Percentiles rank a stretch among this genome's conserved stretches.
Evolutionary conservation across 306 rosid genomes (phyloP).

Genomic region (Cicer yamashitae): DNA sequence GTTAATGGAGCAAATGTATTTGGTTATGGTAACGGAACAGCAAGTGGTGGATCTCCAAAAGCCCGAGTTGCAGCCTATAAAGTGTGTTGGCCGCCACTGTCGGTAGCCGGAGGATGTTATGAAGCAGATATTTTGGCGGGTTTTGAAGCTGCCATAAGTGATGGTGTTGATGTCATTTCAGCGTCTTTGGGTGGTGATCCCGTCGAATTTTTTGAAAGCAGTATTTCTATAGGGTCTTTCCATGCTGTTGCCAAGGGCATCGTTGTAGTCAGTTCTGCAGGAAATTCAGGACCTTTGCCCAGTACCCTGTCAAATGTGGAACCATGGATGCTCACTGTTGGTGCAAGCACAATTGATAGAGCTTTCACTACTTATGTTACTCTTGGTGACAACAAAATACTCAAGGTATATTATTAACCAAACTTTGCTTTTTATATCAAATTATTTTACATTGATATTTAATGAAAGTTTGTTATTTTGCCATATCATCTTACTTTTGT

Average conservation of each 20-base stretch:
- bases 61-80: constrained; percentile 83
- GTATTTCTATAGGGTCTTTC: constrained; percentile 61
- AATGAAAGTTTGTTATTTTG: too few species aligned
- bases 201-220: constrained; percentile 23
- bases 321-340: constrained; percentile 78
- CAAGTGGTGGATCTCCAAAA: constrained; percentile 88
- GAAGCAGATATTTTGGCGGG: constrained; percentile 80
- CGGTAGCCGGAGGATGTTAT: constrained; percentile 38
- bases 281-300: constrained; percentile 59
- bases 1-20: constrained; percentile 53
- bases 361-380: constrained; percentile 48
- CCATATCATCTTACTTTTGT: too few species aligned
- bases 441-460: too few species aligned
- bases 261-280: constrained; percentile 59
- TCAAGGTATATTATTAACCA: constrained; percentile 42
- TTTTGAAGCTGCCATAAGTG: constrained; percentile 76
- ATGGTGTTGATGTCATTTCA: constrained; percentile 73
- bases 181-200: constrained; percentile 52
- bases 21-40: constrained; percentile 75
- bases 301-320: constrained; percentile 40
- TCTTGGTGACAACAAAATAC: constrained; percentile 56
- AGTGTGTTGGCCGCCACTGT: constrained; percentile 64
- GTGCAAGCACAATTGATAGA: constrained; percentile 76
- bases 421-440: neutral
- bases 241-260: constrained; percentile 66